phyloP scores from a whole-genome alignment of 140 eudicot species.

The Cichorium intybus region DNA sequence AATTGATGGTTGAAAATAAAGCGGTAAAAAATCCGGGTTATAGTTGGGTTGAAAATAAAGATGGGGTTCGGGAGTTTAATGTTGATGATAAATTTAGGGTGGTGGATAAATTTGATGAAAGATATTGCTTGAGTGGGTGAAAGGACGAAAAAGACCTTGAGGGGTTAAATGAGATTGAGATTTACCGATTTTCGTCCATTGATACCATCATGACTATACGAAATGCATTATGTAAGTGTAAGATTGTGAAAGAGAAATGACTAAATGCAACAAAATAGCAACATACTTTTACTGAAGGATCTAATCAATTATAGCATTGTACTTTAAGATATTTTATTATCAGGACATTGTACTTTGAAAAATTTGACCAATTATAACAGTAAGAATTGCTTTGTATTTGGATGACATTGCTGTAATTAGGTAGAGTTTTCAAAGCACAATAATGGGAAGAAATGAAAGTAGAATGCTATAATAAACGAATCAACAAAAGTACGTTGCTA shows the following conservation, averaged over 20 bases:
- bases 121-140: constrained; percentile 18
- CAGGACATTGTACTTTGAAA: too few species aligned
- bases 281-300: not conserved
- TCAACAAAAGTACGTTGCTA: too few species aligned
- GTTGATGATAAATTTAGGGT: constrained; percentile 5
- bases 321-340: too few species aligned
- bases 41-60: constrained; percentile 61
- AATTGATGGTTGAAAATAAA: constrained; percentile 43
- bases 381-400: too few species aligned
- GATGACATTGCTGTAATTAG: too few species aligned
- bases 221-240: not conserved
- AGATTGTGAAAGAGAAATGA: not conserved
- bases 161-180: not conserved
- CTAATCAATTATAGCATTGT: not conserved
- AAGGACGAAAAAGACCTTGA: not conserved
- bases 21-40: constrained; percentile 70
- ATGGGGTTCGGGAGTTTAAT: constrained; percentile 20
- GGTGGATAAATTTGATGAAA: too few species aligned
- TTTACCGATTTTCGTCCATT: not conserved
- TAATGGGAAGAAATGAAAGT: too few species aligned
- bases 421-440: too few species aligned
- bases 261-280: not conserved
- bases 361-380: too few species aligned
- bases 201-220: too few species aligned
- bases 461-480: too few species aligned